phyloP scores from a whole-genome alignment of 129 eudicot genomes.

The Centaurea solstitialis region DNA sequence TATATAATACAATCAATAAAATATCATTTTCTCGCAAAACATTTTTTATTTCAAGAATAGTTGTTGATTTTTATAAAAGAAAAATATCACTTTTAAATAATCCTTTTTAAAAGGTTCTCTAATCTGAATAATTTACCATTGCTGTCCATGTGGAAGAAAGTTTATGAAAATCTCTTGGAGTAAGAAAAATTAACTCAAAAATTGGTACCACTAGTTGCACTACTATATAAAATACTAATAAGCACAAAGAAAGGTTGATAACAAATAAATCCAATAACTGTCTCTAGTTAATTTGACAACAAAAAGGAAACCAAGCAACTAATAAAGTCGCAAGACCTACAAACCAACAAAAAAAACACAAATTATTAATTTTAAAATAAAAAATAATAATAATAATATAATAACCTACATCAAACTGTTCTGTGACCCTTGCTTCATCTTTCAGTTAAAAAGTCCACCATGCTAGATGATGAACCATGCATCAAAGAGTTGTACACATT shows the following conservation, averaged over 20 bases:
- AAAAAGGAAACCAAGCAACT: slow-evolving; percentile 21
- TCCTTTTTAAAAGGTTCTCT: no score
- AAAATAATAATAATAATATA: neutral
- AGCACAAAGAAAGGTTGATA: slow-evolving; percentile 24
- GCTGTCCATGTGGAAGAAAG: no score
- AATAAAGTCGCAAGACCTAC: slow-evolving; percentile 30
- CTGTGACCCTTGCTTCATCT: slow-evolving; percentile 4
- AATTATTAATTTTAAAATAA: neutral
- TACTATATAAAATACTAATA: slow-evolving; percentile 14
- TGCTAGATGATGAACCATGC: neutral
- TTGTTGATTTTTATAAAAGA: no score
- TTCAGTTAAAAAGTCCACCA: slow-evolving; percentile 10
- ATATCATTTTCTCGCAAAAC: no score
- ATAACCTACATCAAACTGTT: slow-evolving; percentile 27
- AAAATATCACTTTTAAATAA: no score
- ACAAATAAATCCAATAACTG: slow-evolving; percentile 51
- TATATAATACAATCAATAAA: no score
- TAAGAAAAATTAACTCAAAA: neutral
- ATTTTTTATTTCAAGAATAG: no score
- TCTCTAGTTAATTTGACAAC: slow-evolving; percentile 23
- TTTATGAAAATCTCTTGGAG: no score
- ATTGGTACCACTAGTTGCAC: neutral
- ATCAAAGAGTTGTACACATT: neutral
- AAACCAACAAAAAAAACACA: slow-evolving; percentile 12
- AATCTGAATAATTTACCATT: no score